A percentile compares a stretch with the other conserved stretches of the same genome.
Conservation (phyloP, 106 monocot genomes). For the Narthecium ossifragum region DNA sequence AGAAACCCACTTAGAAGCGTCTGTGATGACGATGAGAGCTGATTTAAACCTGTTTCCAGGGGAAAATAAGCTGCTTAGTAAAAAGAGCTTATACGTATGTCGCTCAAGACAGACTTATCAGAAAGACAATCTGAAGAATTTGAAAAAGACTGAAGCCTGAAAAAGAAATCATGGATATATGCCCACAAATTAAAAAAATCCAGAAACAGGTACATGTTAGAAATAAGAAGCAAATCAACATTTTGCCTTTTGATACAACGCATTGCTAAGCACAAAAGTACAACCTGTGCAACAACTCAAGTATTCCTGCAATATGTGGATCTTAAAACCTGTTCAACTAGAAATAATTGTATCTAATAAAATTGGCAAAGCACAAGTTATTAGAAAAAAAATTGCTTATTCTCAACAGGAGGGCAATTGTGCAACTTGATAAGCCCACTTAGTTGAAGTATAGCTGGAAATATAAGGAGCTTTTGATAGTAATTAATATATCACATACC, state of each 20-base stretch:
- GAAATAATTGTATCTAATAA: no score
- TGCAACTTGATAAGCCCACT: no score
- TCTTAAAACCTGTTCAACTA: no score
- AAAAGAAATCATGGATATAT: neutral
- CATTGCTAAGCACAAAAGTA: neutral
- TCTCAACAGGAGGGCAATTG: no score
- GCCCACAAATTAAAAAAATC: neutral
- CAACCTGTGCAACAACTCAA: no score
- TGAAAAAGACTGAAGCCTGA: neutral
- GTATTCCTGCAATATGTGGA: no score
- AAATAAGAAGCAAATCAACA: neutral
- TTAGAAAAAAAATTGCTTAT: no score
- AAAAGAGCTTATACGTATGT: neutral
- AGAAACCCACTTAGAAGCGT: constrained; percentile 65
- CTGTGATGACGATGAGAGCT: constrained; percentile 51
- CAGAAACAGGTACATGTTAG: neutral
- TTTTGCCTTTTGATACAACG: neutral
- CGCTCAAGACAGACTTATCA: neutral
- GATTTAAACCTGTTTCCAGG: constrained; percentile 37
- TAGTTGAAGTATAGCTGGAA: no score
- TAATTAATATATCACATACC: no score
- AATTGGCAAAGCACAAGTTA: no score
- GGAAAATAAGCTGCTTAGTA: neutral
- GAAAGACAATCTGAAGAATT: neutral
- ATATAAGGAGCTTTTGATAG: no score